Base-by-base conservation (phyloP, 331 rosid species). In the Rosa hybrid region DNA sequence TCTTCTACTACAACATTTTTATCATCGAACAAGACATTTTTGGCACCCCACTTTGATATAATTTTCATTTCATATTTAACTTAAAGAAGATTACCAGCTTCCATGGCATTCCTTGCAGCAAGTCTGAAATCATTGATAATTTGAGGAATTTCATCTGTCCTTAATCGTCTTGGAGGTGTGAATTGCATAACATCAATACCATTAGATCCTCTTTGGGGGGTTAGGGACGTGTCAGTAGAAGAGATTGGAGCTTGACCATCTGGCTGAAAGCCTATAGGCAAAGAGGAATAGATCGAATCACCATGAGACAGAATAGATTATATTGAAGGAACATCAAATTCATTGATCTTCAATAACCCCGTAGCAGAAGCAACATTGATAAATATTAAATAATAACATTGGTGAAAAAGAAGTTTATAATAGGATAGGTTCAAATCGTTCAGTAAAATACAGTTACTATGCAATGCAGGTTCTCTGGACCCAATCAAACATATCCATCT, bases 221-320 rank as follows among this genome's bases (percentile, higher is more conserved):
- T 12, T 4, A 83, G 12, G 41, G 63, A 23, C 69, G 62, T 74
- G 78, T 83, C 81, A 3, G 78, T 68, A 12, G 44, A 57, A 34
- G 83, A 83, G 25, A 83, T 70, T 60, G 86, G 86, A 59, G 77
- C 77, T 68, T 79, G 70, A 17, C 86, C 83, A 60, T 83, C 69
- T 4, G 86, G 83, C 74, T 79, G 83, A 53, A 38, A 79, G 16
- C 62, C 86, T 83, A 67, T 34, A 20, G 3, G 34, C 12, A 48
- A 18, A 3, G 34, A 20, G 39, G 25, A 16, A 23, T 0, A 57
- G 27, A n/a, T n/a, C n/a, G n/a, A 42, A 75, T 75, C 57, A 75
- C 57, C 27, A 59, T 25, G 56, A 2, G 21, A 56, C 12, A 4
- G 67, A 72, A 72, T 1, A 72, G 1, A 65, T 65, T 34, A 30